Evolutionary conservation across 2,329 filamentous ascomycete genomes (phyloP), one percentile per base, ranked within the genome.

Genomic region (Fusarium torulosum): DNA sequence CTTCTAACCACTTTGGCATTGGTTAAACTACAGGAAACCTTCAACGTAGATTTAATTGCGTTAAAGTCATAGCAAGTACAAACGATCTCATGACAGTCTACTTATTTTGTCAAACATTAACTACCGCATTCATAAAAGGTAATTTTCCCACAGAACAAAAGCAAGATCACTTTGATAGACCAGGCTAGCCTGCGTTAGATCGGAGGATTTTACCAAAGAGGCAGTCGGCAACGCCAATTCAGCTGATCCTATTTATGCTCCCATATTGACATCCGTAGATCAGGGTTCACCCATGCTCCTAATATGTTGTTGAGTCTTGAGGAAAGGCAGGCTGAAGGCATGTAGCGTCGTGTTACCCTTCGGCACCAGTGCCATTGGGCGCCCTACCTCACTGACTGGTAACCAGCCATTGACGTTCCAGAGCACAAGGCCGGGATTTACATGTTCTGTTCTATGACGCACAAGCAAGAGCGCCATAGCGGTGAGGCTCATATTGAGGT

Each of bases 171-270:
- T 56, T 38, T 68, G 29, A 44, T 53, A 40, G 59, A 46, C 65
- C 21, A 27, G 65, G 60, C 47, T 68, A 66, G 54, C 65, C 51
- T 61, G 59, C 46, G 19, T 33, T 38, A 4, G 21, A 45, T 66
- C 65, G 65, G 65, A 56, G 53, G 42, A 19, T 56, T 62, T 64
- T 56, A 51, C 60, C 55, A 65, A 35, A 40, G 40, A 53, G 23
- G 25, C 17, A 4, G 31, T 46, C 27, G 29, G 44, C 35, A 46
- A 23, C 33, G 45, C 25, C 29, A 65, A 50, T 50, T 45, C 55
- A 54, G 55, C 43, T 69, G 62, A 69, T 67, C 55, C 35, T 35
- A 40, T 52, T 49, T 55, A 52, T 69, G 53, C 55, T 62, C 42
- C 44, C 35, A 41, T 9, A 21, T 52, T 20, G 37, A 53, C 40